Percentiles rank a stretch among this genome's conserved stretches.
phyloP scores from a whole-genome alignment of 225 moss, liverwort and hornwort genomes.

The Bryoerythrophyllum caledonicum region DNA sequence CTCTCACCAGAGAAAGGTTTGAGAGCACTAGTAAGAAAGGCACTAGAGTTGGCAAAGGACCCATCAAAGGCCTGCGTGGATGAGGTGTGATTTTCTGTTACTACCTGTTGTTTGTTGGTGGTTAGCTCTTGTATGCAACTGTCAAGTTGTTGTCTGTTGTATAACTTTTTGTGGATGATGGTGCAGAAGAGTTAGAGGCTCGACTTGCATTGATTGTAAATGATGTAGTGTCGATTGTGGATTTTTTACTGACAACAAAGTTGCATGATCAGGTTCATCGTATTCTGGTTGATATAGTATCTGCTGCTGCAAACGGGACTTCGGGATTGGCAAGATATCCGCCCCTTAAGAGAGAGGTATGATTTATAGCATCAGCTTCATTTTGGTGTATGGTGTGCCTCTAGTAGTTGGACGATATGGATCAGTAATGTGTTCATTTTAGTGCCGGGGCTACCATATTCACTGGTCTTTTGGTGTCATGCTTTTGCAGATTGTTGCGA shows the following conservation, averaged over 20 bases:
- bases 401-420: neutral
- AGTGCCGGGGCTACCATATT: neutral
- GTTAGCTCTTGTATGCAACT: neutral
- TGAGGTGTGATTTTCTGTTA: conserved; percentile 56
- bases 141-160: neutral
- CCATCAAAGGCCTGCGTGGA: conserved; percentile 92
- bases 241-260: neutral
- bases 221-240: neutral
- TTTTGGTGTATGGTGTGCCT: neutral
- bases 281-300: conserved; percentile 95
- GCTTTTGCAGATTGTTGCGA: conserved; percentile 83
- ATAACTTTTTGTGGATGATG: conserved; percentile 1
- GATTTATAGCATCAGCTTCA: neutral
- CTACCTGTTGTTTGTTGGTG: neutral
- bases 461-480: conserved; percentile 5
- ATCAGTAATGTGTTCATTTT: neutral
- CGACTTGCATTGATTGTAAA: neutral
- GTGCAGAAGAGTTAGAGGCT: neutral
- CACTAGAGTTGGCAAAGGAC: conserved; percentile 92
- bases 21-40: conserved; percentile 90
- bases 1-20: conserved; percentile 96
- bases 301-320: conserved; percentile 83
- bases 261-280: conserved; percentile 58
- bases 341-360: conserved; percentile 89
- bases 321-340: conserved; percentile 88